Conservation (phyloP, 331 rosid genomes). For the Pyrus hybrid region DNA sequence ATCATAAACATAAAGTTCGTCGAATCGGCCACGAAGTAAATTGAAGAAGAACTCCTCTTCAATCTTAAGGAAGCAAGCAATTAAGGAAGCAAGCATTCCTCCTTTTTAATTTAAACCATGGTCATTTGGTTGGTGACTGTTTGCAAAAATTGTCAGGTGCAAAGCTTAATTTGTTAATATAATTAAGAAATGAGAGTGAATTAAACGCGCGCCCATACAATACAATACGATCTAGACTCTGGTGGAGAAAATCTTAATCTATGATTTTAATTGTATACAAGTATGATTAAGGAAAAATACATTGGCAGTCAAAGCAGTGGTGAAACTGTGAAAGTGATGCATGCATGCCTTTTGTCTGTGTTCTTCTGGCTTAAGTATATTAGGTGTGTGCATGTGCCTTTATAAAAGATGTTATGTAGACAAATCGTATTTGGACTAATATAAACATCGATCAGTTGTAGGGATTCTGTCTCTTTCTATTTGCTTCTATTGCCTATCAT, state of each 20-base stretch:
- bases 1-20: too few species aligned
- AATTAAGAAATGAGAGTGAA: neutral
- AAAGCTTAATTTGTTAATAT: neutral
- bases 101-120: neutral
- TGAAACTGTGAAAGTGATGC: neutral
- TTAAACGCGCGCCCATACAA: neutral
- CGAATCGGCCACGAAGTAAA: too few species aligned
- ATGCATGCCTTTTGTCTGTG: neutral
- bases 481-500: neutral
- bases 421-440: neutral
- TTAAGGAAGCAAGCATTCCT: too few species aligned
- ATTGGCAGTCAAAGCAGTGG: slow-evolving; percentile 13
- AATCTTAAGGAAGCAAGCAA: too few species aligned
- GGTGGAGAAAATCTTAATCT: neutral
- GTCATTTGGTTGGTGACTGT: neutral
- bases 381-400: neutral
- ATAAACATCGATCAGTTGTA: neutral
- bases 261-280: neutral
- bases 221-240: neutral
- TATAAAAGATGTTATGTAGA: neutral
- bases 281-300: neutral
- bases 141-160: neutral
- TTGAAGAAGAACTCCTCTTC: too few species aligned
- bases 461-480: neutral
- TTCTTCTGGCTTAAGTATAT: neutral